Evolutionary conservation across 495 filamentous ascomycete species (phyloP).

Genomic region (Talaromyces proteolyticus): DNA sequence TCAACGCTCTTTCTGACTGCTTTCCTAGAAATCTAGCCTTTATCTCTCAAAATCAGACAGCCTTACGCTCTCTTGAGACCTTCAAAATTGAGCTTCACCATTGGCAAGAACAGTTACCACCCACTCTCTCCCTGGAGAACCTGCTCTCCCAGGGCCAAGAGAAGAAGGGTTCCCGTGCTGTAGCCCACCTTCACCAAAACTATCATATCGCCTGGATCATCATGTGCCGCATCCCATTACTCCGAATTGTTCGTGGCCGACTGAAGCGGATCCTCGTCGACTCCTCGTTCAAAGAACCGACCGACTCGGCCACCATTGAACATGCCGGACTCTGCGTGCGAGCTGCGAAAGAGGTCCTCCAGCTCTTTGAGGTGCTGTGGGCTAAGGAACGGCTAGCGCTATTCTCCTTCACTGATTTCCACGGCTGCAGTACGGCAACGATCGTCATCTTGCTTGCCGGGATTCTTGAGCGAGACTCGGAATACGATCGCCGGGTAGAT

Average conservation of each 20-base stretch:
- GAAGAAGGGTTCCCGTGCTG: slow-evolving; percentile 11
- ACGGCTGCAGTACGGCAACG: slow-evolving; percentile 24
- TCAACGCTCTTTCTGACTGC: not conserved
- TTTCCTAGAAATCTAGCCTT: not conserved
- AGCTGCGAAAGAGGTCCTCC: slow-evolving; percentile 14
- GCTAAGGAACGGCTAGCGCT: slow-evolving; percentile 10
- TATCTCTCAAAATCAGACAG: not conserved
- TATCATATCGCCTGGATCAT: slow-evolving; percentile 20
- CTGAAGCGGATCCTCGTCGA: not conserved
- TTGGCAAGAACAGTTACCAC: slow-evolving; percentile 18
- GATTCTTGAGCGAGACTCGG: slow-evolving; percentile 16
- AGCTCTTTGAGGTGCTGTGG: slow-evolving; percentile 14
- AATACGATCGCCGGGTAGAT: slow-evolving; percentile 12
- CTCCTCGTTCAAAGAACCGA: not conserved
- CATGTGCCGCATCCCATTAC: slow-evolving; percentile 15
- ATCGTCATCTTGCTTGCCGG: slow-evolving; percentile 14
- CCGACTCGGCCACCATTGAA: not conserved
- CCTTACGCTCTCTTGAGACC: not conserved
- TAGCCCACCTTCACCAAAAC: slow-evolving; percentile 19
- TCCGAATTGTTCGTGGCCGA: slow-evolving; percentile 8
- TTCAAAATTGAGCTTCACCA: slow-evolving; percentile 8
- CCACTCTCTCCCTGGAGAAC: slow-evolving; percentile 12
- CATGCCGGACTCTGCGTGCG: slow-evolving; percentile 12
- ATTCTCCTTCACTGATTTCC: slow-evolving; percentile 27
- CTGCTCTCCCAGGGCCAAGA: slow-evolving; percentile 9